Base-by-base conservation (phyloP, 148 eudicot species). In the Nepenthes gracilis region DNA sequence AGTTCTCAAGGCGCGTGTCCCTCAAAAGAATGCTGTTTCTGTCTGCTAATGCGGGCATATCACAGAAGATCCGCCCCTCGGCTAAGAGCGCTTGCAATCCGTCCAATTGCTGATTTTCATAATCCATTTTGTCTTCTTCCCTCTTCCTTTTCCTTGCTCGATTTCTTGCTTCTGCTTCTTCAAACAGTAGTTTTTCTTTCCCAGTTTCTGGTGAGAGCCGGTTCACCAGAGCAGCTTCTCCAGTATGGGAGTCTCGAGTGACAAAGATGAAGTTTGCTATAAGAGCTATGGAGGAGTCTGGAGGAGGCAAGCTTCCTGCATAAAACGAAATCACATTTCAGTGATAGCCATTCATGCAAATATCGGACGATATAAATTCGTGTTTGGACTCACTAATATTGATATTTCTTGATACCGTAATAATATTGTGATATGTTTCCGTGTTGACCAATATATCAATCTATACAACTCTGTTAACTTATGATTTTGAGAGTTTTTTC, bases 1-100 rank as follows among this genome's bases (percentile, higher is more conserved):
- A 88, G 77, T 93, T 86, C 56, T 90, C 95, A 50, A 84, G 83
- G 15, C 87, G 83, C 2, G 99, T 93, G 69, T 93, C 95, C 60
- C 83, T 80, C 53, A 93, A 76, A 68, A 93, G 95, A 67, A 93
- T 93, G 84, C 92, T 85, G 66, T 93, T 80, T 75, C 99, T 80
- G 76, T 93, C 95, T 36, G 99, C 96, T 70, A 93, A 79, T 9
- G 99, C 99, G 10, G 99, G 99, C 99, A 93, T 93, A 72, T 93
- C 96, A 73, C 89, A 86, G 67, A 89, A 93, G 55, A 93, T 79
- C 57, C 96, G 86, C 8, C 99, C 99, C 73, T 88, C 95, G 35
- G 91, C 68, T 61, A 93, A 77, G 49, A 93, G 73, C 33, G 77
- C 68, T 65, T 69, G 67, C 38, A 86, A 74, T 65, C 83, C 70